phyloP scores from a whole-genome alignment of 148 eudicot species.

The Rhododendron ferrugineum region DNA sequence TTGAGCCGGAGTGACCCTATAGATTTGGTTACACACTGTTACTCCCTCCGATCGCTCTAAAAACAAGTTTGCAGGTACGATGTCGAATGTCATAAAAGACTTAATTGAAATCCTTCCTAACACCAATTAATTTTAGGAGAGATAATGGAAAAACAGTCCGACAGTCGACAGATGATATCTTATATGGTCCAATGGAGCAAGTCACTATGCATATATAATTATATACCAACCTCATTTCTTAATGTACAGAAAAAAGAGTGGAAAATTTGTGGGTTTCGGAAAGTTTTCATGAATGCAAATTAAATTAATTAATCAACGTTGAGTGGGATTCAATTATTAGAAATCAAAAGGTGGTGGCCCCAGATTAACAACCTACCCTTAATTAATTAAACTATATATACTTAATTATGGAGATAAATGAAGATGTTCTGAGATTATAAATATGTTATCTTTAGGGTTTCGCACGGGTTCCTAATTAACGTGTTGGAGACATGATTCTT shows the following conservation, averaged over 20 bases:
- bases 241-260: background rate
- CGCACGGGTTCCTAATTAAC: slow-evolving; percentile 2
- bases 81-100: too few relatives aligned
- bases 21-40: too few relatives aligned
- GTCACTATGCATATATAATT: background rate
- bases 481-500: too few relatives aligned
- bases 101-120: too few relatives aligned
- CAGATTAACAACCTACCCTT: slow-evolving; percentile 14
- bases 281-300: background rate
- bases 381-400: background rate
- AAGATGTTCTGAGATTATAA: slow-evolving; percentile 1
- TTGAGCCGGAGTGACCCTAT: too few relatives aligned
- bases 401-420: background rate
- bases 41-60: too few relatives aligned
- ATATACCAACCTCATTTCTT: background rate
- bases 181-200: background rate
- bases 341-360: slow-evolving; percentile 16
- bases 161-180: too few relatives aligned
- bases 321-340: background rate
- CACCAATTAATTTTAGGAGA: too few relatives aligned
- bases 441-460: slow-evolving; percentile 14
- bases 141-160: too few relatives aligned
- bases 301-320: background rate
- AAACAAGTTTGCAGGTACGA: too few relatives aligned
- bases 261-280: background rate